A percentile compares a stretch with the other conserved stretches of the same genome.
Evolutionary conservation across 23 red algal genomes (phyloP).

Genomic region (Gracilaria gracilis): DNA sequence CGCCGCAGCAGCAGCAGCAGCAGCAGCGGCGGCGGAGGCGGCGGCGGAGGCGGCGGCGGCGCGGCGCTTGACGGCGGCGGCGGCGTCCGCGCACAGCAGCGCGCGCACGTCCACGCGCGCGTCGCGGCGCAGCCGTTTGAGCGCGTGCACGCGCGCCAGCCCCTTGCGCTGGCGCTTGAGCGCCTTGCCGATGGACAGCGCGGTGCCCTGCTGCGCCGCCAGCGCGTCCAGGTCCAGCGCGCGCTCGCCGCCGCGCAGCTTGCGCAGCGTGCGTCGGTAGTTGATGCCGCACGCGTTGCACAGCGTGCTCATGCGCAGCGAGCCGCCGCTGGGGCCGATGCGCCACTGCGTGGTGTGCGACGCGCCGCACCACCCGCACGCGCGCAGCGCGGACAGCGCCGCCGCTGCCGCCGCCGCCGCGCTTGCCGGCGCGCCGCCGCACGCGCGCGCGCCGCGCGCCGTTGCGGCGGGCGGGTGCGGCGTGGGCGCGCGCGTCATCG

Average conservation of each 20-base stretch:
- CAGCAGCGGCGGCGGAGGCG: background rate
- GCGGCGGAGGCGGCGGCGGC: background rate
- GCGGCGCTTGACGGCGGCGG: background rate
- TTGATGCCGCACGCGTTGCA: slow-evolving; percentile 35
- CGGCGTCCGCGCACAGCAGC: background rate
- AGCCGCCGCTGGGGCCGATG: background rate
- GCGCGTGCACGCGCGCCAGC: background rate
- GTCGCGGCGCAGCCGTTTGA: background rate
- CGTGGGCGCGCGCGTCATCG: too few relatives aligned
- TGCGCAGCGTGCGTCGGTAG: slow-evolving; percentile 12
- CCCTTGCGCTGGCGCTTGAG: slow-evolving; percentile 2
- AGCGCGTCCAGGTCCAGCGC: background rate
- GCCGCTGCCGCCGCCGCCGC: too few relatives aligned
- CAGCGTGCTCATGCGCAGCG: background rate
- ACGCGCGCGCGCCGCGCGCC: too few relatives aligned
- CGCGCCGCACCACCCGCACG: slow-evolving; percentile 9
- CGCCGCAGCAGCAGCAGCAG: background rate
- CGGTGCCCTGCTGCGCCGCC: background rate
- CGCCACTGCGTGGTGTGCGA: background rate
- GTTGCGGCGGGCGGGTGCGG: too few relatives aligned
- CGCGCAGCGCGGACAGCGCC: background rate
- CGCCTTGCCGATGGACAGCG: slow-evolving; percentile 19
- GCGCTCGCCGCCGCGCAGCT: background rate
- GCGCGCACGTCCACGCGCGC: background rate
- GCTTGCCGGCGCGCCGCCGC: too few relatives aligned